These are phyloP conservation scores for Picea glauca DNA, from an alignment of 75 land plant species.

Conservation along the genomic window DNA sequence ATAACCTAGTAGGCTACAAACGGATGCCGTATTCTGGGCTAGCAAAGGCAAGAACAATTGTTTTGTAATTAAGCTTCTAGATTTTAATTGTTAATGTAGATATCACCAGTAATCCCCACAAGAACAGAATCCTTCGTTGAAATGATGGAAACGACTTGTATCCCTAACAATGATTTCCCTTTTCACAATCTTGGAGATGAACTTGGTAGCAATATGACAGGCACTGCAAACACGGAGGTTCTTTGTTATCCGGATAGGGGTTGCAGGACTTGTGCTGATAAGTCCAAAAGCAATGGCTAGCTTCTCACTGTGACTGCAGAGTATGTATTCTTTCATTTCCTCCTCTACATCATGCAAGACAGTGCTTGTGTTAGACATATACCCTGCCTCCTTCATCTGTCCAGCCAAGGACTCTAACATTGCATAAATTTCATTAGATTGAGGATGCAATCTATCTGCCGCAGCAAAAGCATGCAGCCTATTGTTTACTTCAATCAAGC, in stretches of 20 bases:
- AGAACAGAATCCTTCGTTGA: constrained; percentile 8
- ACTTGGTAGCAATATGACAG: constrained; percentile 10
- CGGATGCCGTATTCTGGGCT: too few relatives aligned
- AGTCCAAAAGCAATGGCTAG: constrained; percentile 14
- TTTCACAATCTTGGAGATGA: constrained; percentile 4
- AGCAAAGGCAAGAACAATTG: too few relatives aligned
- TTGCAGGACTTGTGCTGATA: not conserved
- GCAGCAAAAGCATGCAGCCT: constrained; percentile 7
- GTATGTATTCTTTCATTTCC: constrained; percentile 41
- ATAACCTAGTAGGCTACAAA: too few relatives aligned
- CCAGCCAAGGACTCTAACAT: constrained; percentile 4
- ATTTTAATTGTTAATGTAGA: too few relatives aligned
- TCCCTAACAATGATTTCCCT: constrained; percentile 15
- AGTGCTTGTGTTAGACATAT: constrained; percentile 11
- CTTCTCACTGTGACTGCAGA: constrained; percentile 21
- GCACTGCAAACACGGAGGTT: constrained; percentile 11
- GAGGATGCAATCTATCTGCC: constrained; percentile 6
- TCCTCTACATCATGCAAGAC: constrained; percentile 42
- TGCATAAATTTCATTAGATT: constrained; percentile 1
- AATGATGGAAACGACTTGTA: constrained; percentile 9
- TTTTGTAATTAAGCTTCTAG: too few relatives aligned
- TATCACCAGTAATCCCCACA: constrained; percentile 17
- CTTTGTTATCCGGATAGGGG: constrained; percentile 7
- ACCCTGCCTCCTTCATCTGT: constrained; percentile 6
- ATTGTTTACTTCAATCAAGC: constrained; percentile 1